phyloP scores from a whole-genome alignment of 1,284 basidiomycete species.

The Cryptococcus sp. region DNA sequence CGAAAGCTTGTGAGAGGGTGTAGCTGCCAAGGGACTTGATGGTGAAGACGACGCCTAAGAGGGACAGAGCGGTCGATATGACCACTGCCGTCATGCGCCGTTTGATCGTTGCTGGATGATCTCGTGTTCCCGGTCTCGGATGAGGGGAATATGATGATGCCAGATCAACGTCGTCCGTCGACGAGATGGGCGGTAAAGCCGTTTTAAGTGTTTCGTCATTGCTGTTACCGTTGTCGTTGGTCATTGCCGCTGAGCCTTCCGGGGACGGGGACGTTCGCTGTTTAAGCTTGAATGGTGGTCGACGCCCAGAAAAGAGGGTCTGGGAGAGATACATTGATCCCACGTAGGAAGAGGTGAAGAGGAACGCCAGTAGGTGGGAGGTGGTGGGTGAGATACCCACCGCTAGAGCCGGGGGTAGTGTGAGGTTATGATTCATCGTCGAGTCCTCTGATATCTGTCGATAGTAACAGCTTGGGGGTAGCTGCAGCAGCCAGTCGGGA shows the following conservation, averaged over 20 bases:
- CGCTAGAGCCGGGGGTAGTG: conserved; percentile 24
- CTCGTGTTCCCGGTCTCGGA: conserved; percentile 37
- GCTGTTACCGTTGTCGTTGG: conserved; percentile 2
- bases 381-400: conserved; percentile 28
- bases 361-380: conserved; percentile 41
- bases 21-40: conserved; percentile 28
- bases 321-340: conserved; percentile 56
- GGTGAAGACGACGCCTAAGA: conserved; percentile 34
- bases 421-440: conserved; percentile 6
- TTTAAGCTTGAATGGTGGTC: conserved; percentile 7
- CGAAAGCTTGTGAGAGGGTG: conserved; percentile 12
- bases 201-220: conserved; percentile 11
- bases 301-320: conserved; percentile 18
- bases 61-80: conserved; percentile 38
- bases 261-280: background rate
- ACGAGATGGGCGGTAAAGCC: conserved; percentile 17
- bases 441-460: too few species aligned
- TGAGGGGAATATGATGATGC: conserved; percentile 4
- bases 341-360: conserved; percentile 55
- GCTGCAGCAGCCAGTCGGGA: background rate
- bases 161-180: background rate
- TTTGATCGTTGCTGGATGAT: conserved; percentile 52
- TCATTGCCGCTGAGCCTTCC: background rate
- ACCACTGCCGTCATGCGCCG: conserved; percentile 48
- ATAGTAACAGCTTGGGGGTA: background rate